A percentile compares a stretch with the other conserved stretches of the same genome.
Evolutionary conservation across 2,329 filamentous ascomycete species (phyloP).

Genomic region (Aspergillus viridinutans): DNA sequence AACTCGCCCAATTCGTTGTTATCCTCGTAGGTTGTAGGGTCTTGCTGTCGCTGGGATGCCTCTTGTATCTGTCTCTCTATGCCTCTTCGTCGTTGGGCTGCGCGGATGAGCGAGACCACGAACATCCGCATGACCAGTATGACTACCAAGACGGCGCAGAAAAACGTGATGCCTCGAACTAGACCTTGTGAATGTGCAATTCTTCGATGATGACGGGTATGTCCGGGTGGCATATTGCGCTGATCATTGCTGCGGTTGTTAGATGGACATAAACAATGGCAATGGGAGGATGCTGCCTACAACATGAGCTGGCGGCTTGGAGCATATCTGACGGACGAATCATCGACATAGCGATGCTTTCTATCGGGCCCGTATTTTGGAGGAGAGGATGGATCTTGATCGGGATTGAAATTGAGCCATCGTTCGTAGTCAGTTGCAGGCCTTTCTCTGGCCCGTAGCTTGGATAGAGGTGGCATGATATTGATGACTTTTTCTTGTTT

Average conservation of each 20-base stretch:
- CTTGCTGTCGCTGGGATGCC: neutral
- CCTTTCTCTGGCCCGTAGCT: neutral
- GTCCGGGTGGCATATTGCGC: neutral
- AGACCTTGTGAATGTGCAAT: neutral
- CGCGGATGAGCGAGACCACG: neutral
- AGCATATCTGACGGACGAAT: neutral
- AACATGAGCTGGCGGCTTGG: neutral
- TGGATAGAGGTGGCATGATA: neutral
- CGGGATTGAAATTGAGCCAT: neutral
- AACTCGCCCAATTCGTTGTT: neutral
- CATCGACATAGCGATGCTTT: neutral
- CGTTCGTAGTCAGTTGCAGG: neutral
- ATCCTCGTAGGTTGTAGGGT: neutral
- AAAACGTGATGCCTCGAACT: neutral
- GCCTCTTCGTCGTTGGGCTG: neutral
- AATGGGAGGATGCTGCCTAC: neutral
- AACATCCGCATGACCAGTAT: neutral
- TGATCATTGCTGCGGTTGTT: neutral
- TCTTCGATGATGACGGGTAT: neutral
- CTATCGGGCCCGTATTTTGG: neutral
- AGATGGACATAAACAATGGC: neutral
- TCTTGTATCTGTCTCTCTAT: neutral
- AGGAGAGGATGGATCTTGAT: neutral
- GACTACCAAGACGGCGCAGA: neutral
- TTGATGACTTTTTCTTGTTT: neutral